Conservation (phyloP, 2,329 filamentous ascomycete genomes). For the Plenodomus tracheiphilus region DNA sequence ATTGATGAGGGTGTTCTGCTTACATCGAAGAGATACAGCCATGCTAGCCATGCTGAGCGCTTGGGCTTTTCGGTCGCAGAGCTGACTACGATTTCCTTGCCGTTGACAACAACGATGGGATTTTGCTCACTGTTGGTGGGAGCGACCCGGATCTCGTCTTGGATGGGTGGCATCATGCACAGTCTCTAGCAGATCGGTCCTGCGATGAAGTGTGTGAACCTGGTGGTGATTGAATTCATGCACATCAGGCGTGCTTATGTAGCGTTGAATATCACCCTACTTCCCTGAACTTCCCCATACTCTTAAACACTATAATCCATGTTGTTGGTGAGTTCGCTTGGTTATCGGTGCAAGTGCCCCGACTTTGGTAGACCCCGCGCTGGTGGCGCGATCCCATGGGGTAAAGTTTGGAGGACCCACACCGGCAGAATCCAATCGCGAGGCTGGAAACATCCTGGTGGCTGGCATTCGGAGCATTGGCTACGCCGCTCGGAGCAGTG, state of each 20-base stretch:
- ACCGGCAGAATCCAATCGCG: conserved; percentile 8
- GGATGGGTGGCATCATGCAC: too few species aligned
- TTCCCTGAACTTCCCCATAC: too few species aligned
- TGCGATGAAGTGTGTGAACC: too few species aligned
- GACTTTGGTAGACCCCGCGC: conserved; percentile 4
- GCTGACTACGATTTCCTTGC: conserved; percentile 19
- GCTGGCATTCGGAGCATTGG: conserved; percentile 17
- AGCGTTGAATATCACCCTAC: too few species aligned
- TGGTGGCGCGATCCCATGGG: conserved; percentile 6
- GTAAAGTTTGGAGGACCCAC: conserved; percentile 2
- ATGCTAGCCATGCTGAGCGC: conserved; percentile 18
- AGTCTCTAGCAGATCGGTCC: too few species aligned
- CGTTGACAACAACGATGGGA: conserved; percentile 16
- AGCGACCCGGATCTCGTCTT: too few species aligned
- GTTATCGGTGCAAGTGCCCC: conserved; percentile 1
- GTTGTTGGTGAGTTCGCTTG: too few species aligned
- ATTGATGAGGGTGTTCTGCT: background rate
- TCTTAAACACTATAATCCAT: too few species aligned
- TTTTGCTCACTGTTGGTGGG: background rate
- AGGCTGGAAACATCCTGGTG: background rate
- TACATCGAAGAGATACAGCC: conserved; percentile 25
- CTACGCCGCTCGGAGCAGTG: conserved; percentile 13
- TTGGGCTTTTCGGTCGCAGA: conserved; percentile 22
- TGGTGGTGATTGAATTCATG: too few species aligned
- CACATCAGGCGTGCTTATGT: too few species aligned